These are phyloP conservation scores for Biancaea sappan DNA, from an alignment of 306 rosid species.

Conservation along the genomic window DNA sequence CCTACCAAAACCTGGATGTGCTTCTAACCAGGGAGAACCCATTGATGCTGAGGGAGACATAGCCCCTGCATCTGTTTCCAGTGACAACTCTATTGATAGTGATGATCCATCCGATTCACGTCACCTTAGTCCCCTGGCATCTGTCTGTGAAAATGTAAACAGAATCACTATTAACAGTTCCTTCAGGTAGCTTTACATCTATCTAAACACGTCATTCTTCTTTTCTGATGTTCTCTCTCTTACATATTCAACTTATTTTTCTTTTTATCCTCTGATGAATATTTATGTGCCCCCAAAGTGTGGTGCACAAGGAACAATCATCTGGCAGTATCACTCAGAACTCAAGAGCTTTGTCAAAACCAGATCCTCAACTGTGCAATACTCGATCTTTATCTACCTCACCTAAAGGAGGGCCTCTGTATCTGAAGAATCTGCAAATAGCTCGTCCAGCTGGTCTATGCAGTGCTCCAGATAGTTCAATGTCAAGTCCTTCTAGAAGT, in stretches of 20 bases:
- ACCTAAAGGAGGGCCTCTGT: slow-evolving; percentile 60
- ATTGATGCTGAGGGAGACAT: slow-evolving; percentile 66
- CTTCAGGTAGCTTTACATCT: slow-evolving; percentile 55
- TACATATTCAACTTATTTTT: slow-evolving; percentile 31
- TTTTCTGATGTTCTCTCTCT: slow-evolving; percentile 8
- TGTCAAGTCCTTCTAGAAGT: slow-evolving; percentile 80
- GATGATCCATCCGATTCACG: slow-evolving; percentile 66
- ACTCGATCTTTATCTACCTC: slow-evolving; percentile 48
- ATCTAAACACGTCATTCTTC: background rate
- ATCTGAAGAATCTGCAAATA: slow-evolving; percentile 61
- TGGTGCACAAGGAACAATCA: slow-evolving; percentile 58
- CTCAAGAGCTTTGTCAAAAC: slow-evolving; percentile 54
- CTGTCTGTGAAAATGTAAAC: slow-evolving; percentile 60
- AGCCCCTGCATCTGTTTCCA: slow-evolving; percentile 67
- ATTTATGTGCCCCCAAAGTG: slow-evolving; percentile 41
- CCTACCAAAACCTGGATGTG: slow-evolving; percentile 65
- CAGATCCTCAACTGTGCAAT: slow-evolving; percentile 47
- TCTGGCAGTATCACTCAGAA: slow-evolving; percentile 33
- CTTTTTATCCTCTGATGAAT: slow-evolving; percentile 42
- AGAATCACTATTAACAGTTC: slow-evolving; percentile 52
- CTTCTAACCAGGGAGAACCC: slow-evolving; percentile 51
- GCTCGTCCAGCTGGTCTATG: slow-evolving; percentile 63
- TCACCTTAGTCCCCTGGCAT: slow-evolving; percentile 64
- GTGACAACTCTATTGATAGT: slow-evolving; percentile 66
- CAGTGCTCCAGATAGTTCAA: slow-evolving; percentile 83